Evolutionary conservation across 1,284 basidiomycete genomes (phyloP).

Genomic region (Tylopilus orsonianus): DNA sequence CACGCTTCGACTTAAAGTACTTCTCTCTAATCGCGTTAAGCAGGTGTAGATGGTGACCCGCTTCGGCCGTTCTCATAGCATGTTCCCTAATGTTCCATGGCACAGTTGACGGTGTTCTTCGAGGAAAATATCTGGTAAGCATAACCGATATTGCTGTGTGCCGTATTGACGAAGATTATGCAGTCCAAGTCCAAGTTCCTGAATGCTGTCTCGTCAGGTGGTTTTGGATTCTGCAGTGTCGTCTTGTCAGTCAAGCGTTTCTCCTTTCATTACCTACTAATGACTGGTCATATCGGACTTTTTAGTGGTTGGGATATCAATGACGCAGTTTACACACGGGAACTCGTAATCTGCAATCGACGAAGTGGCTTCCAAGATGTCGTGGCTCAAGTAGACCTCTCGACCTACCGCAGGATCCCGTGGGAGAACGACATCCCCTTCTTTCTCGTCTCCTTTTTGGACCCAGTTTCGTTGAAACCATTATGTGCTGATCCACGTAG

Average conservation of each 20-base stretch:
- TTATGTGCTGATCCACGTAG: slow-evolving; percentile 85
- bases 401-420: slow-evolving; percentile 83
- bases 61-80: slow-evolving; percentile 6
- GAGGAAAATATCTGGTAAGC: slow-evolving; percentile 89
- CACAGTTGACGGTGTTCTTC: slow-evolving; percentile 86
- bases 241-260: slow-evolving; percentile 62
- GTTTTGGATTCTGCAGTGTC: slow-evolving; percentile 92
- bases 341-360: slow-evolving; percentile 88
- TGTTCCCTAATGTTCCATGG: slow-evolving; percentile 8
- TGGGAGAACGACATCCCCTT: slow-evolving; percentile 94
- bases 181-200: slow-evolving; percentile 92
- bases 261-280: background rate
- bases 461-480: slow-evolving; percentile 78
- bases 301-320: slow-evolving; percentile 86
- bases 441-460: slow-evolving; percentile 88
- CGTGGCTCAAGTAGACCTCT: slow-evolving; percentile 80
- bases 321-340: slow-evolving; percentile 78
- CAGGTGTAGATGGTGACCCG: slow-evolving; percentile 66
- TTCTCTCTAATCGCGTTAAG: background rate
- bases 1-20: background rate
- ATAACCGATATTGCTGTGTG: background rate
- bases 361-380: slow-evolving; percentile 92
- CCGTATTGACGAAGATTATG: slow-evolving; percentile 4
- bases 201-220: slow-evolving; percentile 76
- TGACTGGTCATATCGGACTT: background rate